Percentiles rank a stretch among this genome's conserved stretches.
These are phyloP conservation scores for Alloascoidea hylecoeti DNA, from an alignment of 805 yeast species.

Conservation along the genomic window DNA sequence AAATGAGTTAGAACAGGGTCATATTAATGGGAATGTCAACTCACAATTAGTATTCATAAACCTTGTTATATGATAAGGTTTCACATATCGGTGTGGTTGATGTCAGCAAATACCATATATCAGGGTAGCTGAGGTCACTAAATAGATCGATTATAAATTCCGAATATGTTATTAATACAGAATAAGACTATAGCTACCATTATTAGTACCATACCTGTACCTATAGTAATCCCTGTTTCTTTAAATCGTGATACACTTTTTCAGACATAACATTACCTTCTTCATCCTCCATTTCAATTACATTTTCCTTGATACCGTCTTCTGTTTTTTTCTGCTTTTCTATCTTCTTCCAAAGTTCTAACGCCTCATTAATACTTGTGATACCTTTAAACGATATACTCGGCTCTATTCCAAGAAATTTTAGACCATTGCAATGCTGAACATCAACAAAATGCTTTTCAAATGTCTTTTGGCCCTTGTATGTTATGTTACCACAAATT, in stretches of 20 bases:
- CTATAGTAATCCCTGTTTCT: conserved; percentile 72
- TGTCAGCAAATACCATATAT: too few species aligned
- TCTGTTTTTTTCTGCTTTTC: conserved; percentile 21
- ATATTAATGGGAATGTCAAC: too few species aligned
- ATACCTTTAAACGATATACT: conserved; percentile 48
- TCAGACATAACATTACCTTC: conserved; percentile 89
- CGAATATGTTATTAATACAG: too few species aligned
- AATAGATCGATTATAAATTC: too few species aligned
- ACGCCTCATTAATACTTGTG: conserved; percentile 53
- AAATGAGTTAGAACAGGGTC: too few species aligned
- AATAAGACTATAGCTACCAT: too few species aligned
- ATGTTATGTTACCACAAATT: conserved; percentile 65
- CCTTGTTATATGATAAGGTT: too few species aligned
- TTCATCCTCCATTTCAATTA: conserved; percentile 78
- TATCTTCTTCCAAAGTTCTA: conserved; percentile 34
- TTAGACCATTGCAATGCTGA: conserved; percentile 61
- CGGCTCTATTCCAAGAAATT: conserved; percentile 56
- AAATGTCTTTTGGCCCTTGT: conserved; percentile 60
- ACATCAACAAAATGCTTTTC: conserved; percentile 63
- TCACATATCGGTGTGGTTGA: too few species aligned
- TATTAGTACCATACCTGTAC: too few species aligned
- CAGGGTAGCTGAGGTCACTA: too few species aligned
- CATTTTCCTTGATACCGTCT: conserved; percentile 31
- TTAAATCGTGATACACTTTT: conserved; percentile 70
- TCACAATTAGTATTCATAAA: too few species aligned